These are phyloP conservation scores for Mycena rebaudengoi DNA, from an alignment of 768 basidiomycete species.

Conservation along the genomic window DNA sequence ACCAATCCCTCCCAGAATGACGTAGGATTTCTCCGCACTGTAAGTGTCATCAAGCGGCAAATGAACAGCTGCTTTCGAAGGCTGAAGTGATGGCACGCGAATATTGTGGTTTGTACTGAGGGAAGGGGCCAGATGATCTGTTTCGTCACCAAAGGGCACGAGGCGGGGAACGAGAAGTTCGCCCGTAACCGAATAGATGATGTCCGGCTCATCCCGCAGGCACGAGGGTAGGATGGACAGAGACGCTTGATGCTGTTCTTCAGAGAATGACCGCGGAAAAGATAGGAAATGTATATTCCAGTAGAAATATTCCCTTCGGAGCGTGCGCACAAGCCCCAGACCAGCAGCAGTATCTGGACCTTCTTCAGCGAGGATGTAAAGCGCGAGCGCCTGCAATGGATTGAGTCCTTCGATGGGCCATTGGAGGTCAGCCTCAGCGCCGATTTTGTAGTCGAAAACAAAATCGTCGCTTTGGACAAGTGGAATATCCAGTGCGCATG, in stretches of 20 bases:
- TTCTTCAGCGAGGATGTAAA: constrained; percentile 4
- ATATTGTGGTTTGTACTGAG: too few relatives aligned
- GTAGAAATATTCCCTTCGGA: constrained; percentile 2
- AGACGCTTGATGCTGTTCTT: neutral
- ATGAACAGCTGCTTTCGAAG: too few relatives aligned
- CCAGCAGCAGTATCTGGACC: neutral
- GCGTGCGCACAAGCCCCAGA: neutral
- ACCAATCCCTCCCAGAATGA: constrained; percentile 50
- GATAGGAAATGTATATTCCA: constrained; percentile 5
- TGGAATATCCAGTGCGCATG: too few relatives aligned
- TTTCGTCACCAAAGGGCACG: neutral
- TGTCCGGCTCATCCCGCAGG: neutral
- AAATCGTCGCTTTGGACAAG: too few relatives aligned
- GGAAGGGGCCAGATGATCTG: too few relatives aligned
- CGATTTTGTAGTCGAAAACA: neutral
- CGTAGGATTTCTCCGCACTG: constrained; percentile 38
- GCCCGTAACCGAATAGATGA: neutral
- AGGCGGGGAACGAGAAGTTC: neutral
- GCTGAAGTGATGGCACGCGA: too few relatives aligned
- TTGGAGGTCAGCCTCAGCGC: neutral
- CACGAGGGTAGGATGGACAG: neutral
- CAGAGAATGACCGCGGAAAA: neutral
- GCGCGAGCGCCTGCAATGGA: neutral
- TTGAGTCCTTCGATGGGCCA: constrained; percentile 7
- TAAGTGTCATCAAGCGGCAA: neutral